Evolutionary conservation across 2,329 filamentous ascomycete genomes (phyloP).

Genomic region (Trichoderma simmonsii): DNA sequence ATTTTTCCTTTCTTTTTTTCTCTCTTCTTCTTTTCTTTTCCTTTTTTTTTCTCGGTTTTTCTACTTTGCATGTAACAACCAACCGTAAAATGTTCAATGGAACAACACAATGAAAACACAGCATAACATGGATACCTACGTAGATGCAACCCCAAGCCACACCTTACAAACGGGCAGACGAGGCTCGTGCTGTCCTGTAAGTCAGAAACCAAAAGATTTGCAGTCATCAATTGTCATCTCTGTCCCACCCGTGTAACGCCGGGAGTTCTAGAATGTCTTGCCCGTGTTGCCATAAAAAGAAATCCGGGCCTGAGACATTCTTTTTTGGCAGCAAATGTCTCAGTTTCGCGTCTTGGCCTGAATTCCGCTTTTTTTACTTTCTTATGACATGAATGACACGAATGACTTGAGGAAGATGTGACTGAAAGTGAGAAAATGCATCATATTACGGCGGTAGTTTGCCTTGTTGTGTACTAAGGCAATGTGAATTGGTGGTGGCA

Average conservation of each 20-base stretch:
- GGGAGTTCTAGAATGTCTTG: not conserved
- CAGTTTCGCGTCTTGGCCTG: not conserved
- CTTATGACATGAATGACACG: not conserved
- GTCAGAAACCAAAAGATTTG: not conserved
- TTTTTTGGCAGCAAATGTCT: not conserved
- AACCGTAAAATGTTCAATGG: not conserved
- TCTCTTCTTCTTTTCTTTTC: not conserved
- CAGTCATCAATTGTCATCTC: not conserved
- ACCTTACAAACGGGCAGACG: not conserved
- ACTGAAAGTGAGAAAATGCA: not conserved
- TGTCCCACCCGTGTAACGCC: not conserved
- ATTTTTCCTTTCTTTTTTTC: not conserved
- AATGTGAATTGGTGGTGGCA: not conserved
- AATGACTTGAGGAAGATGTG: not conserved
- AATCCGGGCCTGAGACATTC: not conserved
- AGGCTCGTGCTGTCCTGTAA: not conserved
- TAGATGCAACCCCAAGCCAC: not conserved
- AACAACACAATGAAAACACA: not conserved
- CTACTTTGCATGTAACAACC: not conserved
- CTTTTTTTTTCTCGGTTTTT: not conserved
- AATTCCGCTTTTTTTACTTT: not conserved
- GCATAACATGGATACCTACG: not conserved
- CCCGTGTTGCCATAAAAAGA: not conserved
- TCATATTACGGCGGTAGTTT: not conserved
- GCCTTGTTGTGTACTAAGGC: not conserved